These are phyloP conservation scores for Karstenula rhodostoma DNA, from an alignment of 2,329 filamentous ascomycete species.

Conservation along the genomic window DNA sequence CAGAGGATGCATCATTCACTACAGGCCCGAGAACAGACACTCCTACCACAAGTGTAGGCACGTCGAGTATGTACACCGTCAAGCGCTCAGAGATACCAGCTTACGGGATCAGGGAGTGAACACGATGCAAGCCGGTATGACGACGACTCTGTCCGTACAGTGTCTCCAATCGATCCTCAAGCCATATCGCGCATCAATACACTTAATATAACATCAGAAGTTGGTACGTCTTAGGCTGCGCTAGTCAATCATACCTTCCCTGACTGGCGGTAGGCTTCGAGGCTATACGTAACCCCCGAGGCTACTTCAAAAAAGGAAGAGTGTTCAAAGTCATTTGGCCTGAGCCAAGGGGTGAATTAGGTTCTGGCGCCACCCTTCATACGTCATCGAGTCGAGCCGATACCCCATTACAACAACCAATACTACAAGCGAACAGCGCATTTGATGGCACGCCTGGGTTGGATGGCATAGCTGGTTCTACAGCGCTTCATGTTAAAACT, in stretches of 20 bases:
- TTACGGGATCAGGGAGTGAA: not conserved
- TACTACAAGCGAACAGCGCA: not conserved
- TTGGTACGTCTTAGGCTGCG: too few relatives aligned
- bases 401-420: not conserved
- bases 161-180: not conserved
- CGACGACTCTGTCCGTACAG: not conserved
- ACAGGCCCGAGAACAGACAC: not conserved
- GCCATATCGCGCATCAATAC: not conserved
- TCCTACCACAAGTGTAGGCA: not conserved
- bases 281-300: not conserved
- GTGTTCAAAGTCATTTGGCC: conserved; percentile 8
- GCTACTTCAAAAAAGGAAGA: conserved; percentile 7
- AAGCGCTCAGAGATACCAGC: not conserved
- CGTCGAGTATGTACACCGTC: not conserved
- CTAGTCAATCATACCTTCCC: not conserved
- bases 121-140: not conserved
- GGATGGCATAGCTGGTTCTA: not conserved
- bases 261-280: not conserved
- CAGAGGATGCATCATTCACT: not conserved
- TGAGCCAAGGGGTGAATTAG: not conserved
- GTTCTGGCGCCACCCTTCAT: not conserved
- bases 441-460: not conserved
- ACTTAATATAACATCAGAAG: not conserved
- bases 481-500: conserved; percentile 1
- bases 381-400: not conserved